phyloP scores from a whole-genome alignment of 176 grass and related monocot genomes.

The Pontederia crassipes region DNA sequence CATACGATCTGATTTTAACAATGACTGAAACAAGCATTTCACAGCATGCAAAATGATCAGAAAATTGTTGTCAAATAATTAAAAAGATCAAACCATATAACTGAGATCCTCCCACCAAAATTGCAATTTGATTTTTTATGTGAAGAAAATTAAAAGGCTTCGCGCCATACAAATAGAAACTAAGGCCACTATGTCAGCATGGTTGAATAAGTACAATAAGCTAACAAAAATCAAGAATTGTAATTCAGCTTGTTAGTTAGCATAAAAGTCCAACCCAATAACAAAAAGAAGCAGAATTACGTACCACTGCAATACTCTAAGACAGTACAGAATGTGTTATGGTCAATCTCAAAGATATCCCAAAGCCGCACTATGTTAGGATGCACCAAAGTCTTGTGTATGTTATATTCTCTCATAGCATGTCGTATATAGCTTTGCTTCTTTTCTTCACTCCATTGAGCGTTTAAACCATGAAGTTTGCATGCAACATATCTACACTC shows the following conservation, averaged over 20 bases:
- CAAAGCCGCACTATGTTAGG: conserved; percentile 91
- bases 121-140: no score
- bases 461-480: conserved; percentile 96
- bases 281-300: conserved; percentile 5
- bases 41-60: no score
- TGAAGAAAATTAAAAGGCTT: no score
- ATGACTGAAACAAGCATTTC: no score
- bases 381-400: conserved; percentile 98
- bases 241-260: not conserved
- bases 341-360: conserved; percentile 99
- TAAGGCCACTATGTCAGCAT: not conserved
- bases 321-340: conserved; percentile 96
- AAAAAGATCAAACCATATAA: no score
- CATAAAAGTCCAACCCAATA: not conserved
- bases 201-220: not conserved
- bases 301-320: conserved; percentile 98
- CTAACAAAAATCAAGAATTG: not conserved
- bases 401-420: conserved; percentile 98
- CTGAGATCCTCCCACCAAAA: no score
- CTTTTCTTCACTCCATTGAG: conserved; percentile 97
- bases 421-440: conserved; percentile 97
- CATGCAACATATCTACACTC: conserved; percentile 94
- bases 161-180: no score
- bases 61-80: no score
- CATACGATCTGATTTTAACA: no score